Percentiles rank a stretch among this genome's conserved stretches.
Evolutionary conservation across 495 filamentous ascomycete species (phyloP).

Genomic region (Tuber magnatum): DNA sequence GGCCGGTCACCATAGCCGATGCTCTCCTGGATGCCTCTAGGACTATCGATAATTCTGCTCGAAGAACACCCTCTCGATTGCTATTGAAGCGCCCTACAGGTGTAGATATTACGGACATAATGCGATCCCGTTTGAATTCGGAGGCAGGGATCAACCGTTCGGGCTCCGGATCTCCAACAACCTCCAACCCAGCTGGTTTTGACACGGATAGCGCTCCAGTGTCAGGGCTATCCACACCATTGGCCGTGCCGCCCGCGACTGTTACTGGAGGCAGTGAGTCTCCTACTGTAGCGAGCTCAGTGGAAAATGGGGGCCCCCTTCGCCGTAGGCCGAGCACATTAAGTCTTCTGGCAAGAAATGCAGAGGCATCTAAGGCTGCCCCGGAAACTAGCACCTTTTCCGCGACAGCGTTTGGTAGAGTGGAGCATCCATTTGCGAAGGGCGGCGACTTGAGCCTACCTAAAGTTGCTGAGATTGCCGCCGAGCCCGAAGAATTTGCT

Average conservation of each 20-base stretch:
- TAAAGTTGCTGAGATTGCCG: slow-evolving; percentile 23
- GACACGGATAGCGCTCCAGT: slow-evolving; percentile 8
- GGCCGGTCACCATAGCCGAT: slow-evolving; percentile 73
- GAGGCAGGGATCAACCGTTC: slow-evolving; percentile 17
- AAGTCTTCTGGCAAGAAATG: slow-evolving; percentile 63
- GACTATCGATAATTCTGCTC: slow-evolving; percentile 65
- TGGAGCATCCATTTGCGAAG: slow-evolving; percentile 57
- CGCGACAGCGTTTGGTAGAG: slow-evolving; percentile 73
- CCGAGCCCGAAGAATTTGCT: slow-evolving; percentile 28
- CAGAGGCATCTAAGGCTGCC: slow-evolving; percentile 67
- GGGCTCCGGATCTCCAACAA: slow-evolving; percentile 31
- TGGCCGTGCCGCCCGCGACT: slow-evolving; percentile 28
- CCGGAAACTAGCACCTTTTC: slow-evolving; percentile 80
- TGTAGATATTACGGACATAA: slow-evolving; percentile 21
- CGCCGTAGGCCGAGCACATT: slow-evolving; percentile 70
- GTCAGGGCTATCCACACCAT: slow-evolving; percentile 21
- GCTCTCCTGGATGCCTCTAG: slow-evolving; percentile 88
- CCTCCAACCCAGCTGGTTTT: slow-evolving; percentile 14
- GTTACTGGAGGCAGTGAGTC: slow-evolving; percentile 32
- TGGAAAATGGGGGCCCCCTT: slow-evolving; percentile 30
- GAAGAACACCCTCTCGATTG: slow-evolving; percentile 47
- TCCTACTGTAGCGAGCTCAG: slow-evolving; percentile 26
- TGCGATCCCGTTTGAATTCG: slow-evolving; percentile 20
- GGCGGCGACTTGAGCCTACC: slow-evolving; percentile 36
- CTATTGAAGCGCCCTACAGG: slow-evolving; percentile 21